phyloP scores from a whole-genome alignment of 2,329 filamentous ascomycete genomes.

The Monosporascus sp. region DNA sequence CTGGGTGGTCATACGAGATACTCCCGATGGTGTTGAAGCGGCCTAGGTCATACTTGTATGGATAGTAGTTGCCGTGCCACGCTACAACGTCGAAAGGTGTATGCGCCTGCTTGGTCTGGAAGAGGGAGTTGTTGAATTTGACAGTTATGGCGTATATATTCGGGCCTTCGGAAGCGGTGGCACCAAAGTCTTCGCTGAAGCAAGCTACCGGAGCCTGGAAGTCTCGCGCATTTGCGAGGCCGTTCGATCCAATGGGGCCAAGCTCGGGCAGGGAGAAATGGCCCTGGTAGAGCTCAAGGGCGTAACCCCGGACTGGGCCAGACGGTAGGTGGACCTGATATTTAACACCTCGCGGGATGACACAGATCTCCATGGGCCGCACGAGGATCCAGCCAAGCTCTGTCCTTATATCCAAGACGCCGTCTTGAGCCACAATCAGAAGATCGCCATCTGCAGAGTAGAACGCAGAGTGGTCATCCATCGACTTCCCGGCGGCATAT shows the following conservation, averaged over 20 bases:
- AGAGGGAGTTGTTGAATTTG: slow-evolving; percentile 60
- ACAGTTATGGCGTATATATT: slow-evolving; percentile 42
- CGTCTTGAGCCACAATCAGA: slow-evolving; percentile 62
- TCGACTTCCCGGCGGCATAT: slow-evolving; percentile 67
- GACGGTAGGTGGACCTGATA: slow-evolving; percentile 55
- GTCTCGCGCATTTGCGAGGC: slow-evolving; percentile 58
- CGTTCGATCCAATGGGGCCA: slow-evolving; percentile 59
- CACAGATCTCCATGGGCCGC: slow-evolving; percentile 62
- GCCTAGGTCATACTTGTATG: slow-evolving; percentile 67
- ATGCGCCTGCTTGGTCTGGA: slow-evolving; percentile 56
- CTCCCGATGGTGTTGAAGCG: slow-evolving; percentile 64
- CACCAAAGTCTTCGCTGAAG: slow-evolving; percentile 50
- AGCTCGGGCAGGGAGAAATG: slow-evolving; percentile 60
- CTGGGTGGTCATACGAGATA: slow-evolving; percentile 64
- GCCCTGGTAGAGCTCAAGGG: slow-evolving; percentile 58
- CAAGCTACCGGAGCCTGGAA: slow-evolving; percentile 60
- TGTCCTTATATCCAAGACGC: slow-evolving; percentile 61
- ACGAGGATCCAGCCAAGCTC: slow-evolving; percentile 62
- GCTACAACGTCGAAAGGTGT: slow-evolving; percentile 66
- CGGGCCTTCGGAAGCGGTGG: slow-evolving; percentile 26
- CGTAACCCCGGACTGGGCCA: slow-evolving; percentile 53
- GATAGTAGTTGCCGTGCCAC: slow-evolving; percentile 69
- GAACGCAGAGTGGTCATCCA: slow-evolving; percentile 64
- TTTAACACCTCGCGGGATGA: slow-evolving; percentile 60
- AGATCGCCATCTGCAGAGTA: slow-evolving; percentile 72